phyloP scores from a whole-genome alignment of 2,329 filamentous ascomycete species.

The Neofusicoccum umdonicola region DNA sequence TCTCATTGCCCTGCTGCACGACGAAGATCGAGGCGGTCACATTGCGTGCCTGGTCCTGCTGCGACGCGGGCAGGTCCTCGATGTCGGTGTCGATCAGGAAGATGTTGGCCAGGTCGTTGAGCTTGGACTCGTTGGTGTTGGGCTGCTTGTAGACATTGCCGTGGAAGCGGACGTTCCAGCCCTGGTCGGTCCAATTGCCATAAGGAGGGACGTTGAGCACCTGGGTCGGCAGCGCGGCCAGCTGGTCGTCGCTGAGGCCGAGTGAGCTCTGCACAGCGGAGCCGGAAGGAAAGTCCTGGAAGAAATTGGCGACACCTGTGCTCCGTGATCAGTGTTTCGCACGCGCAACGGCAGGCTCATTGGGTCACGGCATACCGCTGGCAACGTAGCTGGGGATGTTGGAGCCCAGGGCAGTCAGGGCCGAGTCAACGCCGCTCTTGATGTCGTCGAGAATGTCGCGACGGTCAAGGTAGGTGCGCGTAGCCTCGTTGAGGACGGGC shows the following conservation, averaged over 20 bases:
- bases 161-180: constrained; percentile 74
- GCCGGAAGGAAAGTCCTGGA: constrained; percentile 64
- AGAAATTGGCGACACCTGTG: constrained; percentile 62
- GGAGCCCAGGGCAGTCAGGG: constrained; percentile 32
- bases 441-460: constrained; percentile 34
- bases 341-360: too few relatives aligned
- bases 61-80: constrained; percentile 54
- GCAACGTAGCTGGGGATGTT: constrained; percentile 38
- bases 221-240: constrained; percentile 64
- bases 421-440: constrained; percentile 29
- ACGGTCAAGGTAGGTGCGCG: constrained; percentile 22
- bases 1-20: constrained; percentile 66
- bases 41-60: constrained; percentile 69
- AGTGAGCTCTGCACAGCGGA: constrained; percentile 60
- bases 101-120: constrained; percentile 67
- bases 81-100: constrained; percentile 68
- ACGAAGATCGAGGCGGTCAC: constrained; percentile 71
- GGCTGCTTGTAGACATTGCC: constrained; percentile 82
- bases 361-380: constrained; percentile 26
- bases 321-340: neutral
- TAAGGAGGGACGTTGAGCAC: constrained; percentile 66
- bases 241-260: constrained; percentile 56
- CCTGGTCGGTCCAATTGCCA: constrained; percentile 74
- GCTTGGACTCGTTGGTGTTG: constrained; percentile 60
- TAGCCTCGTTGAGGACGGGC: constrained; percentile 8